A percentile compares a stretch with the other conserved stretches of the same genome.
These are phyloP conservation scores for Vitis vinifera DNA, from an alignment of 164 flowering plant species.

Conservation along the genomic window ASM3070453v1 NC_081810.1:19660001-19660500, in stretches of 20 bases:
- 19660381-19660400: neutral
- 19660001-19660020: no score
- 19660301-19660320: neutral
- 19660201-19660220: no score
- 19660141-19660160: no score
- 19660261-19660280: neutral
- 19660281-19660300: neutral
- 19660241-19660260: no score
- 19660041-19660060: neutral
- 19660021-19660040: neutral
- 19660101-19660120: no score
- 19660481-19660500: no score
- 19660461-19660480: no score
- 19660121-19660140: no score
- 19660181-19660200: neutral
- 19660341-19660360: neutral
- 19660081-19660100: no score
- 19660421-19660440: constrained; percentile 1
- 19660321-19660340: neutral
- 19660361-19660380: neutral
- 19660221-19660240: no score
- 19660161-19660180: neutral
- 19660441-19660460: neutral
- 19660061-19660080: no score
- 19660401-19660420: neutral